phyloP scores from a whole-genome alignment of 2,329 filamentous ascomycete species.

The Hypoxylon sp. region DNA sequence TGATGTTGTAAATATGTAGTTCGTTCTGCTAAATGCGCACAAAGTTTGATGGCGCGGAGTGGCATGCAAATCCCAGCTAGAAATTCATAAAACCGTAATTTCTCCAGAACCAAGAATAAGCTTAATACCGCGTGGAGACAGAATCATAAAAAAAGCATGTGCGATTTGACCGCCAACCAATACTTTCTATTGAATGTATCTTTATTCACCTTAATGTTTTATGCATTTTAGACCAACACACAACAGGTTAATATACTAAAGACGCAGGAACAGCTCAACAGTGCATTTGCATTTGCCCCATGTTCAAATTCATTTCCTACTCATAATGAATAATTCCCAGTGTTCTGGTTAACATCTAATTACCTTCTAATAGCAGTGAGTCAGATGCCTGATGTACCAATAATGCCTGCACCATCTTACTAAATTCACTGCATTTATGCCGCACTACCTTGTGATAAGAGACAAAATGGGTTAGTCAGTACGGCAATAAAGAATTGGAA shows the following conservation, averaged over 20 bases:
- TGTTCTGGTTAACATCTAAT: too few relatives aligned
- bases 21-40: slow-evolving; percentile 6
- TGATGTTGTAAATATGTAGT: slow-evolving; percentile 5
- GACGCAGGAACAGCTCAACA: slow-evolving; percentile 34
- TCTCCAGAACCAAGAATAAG: slow-evolving; percentile 10
- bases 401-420: too few relatives aligned
- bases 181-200: too few relatives aligned
- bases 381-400: too few relatives aligned
- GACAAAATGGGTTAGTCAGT: slow-evolving; percentile 1
- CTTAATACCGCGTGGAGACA: slow-evolving; percentile 12
- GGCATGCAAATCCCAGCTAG: slow-evolving; percentile 10
- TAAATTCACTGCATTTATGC: too few relatives aligned
- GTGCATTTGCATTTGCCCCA: not conserved
- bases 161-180: too few relatives aligned
- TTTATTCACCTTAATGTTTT: too few relatives aligned
- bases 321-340: too few relatives aligned
- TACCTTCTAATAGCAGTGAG: too few relatives aligned
- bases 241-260: too few relatives aligned
- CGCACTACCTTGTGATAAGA: too few relatives aligned
- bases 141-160: slow-evolving; percentile 10
- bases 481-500: not conserved
- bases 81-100: slow-evolving; percentile 21
- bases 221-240: slow-evolving; percentile 9
- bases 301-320: too few relatives aligned
- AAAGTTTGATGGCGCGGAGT: slow-evolving; percentile 21